Evolutionary conservation across 228 moss, liverwort and hornwort genomes (phyloP).

Genomic region (Sphagnum fallax): DNA sequence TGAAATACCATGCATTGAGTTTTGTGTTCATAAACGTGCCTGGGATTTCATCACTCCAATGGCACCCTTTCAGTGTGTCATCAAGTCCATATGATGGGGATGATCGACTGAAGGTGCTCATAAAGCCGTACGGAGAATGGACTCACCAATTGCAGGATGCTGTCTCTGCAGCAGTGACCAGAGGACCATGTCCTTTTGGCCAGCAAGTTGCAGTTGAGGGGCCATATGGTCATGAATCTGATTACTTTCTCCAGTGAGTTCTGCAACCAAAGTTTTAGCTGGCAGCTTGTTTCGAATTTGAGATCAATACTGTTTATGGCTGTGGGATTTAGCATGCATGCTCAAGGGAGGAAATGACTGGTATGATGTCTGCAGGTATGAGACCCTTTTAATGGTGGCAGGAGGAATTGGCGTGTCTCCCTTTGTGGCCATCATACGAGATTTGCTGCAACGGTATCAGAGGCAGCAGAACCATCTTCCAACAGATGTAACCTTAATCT

Average conservation of each 20-base stretch:
- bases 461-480: slow-evolving; percentile 56
- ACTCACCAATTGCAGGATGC: slow-evolving; percentile 57
- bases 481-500: slow-evolving; percentile 68
- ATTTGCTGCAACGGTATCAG: slow-evolving; percentile 72
- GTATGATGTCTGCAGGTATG: slow-evolving; percentile 50
- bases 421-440: slow-evolving; percentile 81
- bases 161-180: slow-evolving; percentile 41
- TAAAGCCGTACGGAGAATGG: slow-evolving; percentile 86
- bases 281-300: too few species aligned
- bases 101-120: slow-evolving; percentile 64
- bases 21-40: slow-evolving; percentile 81
- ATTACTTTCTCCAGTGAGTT: slow-evolving; percentile 79
- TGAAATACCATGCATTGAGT: slow-evolving; percentile 85
- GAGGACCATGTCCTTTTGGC: slow-evolving; percentile 55
- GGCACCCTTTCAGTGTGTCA: slow-evolving; percentile 99
- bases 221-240: slow-evolving; percentile 90
- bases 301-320: too few species aligned
- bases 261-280: background rate
- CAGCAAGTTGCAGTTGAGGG: slow-evolving; percentile 76
- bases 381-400: slow-evolving; percentile 78
- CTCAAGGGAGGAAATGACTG: background rate
- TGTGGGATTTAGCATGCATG: too few species aligned
- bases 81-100: slow-evolving; percentile 79
- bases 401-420: slow-evolving; percentile 94
- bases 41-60: slow-evolving; percentile 54